These are phyloP conservation scores for Monosporascus sp. DNA, from an alignment of 2,329 filamentous ascomycete genomes.

Conservation along the genomic window DNA sequence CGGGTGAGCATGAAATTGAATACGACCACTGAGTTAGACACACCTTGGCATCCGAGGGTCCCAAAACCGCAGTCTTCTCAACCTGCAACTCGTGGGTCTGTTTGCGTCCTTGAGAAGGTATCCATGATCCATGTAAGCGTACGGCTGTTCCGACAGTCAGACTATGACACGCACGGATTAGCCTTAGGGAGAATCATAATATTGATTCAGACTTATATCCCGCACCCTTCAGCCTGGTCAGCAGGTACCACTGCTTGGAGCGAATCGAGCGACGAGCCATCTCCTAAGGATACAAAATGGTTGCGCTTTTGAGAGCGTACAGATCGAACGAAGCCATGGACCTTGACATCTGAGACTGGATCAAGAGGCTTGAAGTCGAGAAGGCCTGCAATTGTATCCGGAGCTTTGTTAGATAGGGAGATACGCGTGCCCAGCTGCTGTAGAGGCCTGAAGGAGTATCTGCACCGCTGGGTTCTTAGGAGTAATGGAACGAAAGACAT, in stretches of 20 bases:
- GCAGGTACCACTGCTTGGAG: conserved; percentile 78
- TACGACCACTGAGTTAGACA: conserved; percentile 25
- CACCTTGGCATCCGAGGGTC: conserved; percentile 74
- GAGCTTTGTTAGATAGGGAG: conserved; percentile 23
- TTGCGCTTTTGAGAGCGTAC: conserved; percentile 80
- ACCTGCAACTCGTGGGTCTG: conserved; percentile 81
- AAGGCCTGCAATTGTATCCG: conserved; percentile 48
- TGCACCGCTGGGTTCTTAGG: conserved; percentile 16
- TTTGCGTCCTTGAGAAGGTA: conserved; percentile 58
- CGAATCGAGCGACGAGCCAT: conserved; percentile 75
- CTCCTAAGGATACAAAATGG: conserved; percentile 78
- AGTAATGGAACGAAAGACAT: conserved; percentile 12
- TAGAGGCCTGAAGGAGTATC: conserved; percentile 8
- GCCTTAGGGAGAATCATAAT: conserved; percentile 11
- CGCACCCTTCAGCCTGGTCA: conserved; percentile 66
- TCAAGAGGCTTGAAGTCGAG: conserved; percentile 45
- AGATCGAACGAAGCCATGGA: conserved; percentile 78
- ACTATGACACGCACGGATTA: conserved; percentile 40
- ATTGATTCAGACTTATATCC: conserved; percentile 12
- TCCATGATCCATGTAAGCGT: conserved; percentile 72
- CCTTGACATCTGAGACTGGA: conserved; percentile 43
- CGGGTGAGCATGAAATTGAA: conserved; percentile 4
- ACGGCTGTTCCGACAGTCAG: conserved; percentile 79
- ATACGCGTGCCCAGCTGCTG: conserved; percentile 10
- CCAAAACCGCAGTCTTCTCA: conserved; percentile 62